phyloP scores from a whole-genome alignment of 2,329 filamentous ascomycete species.

The Orbilia javanica region DNA sequence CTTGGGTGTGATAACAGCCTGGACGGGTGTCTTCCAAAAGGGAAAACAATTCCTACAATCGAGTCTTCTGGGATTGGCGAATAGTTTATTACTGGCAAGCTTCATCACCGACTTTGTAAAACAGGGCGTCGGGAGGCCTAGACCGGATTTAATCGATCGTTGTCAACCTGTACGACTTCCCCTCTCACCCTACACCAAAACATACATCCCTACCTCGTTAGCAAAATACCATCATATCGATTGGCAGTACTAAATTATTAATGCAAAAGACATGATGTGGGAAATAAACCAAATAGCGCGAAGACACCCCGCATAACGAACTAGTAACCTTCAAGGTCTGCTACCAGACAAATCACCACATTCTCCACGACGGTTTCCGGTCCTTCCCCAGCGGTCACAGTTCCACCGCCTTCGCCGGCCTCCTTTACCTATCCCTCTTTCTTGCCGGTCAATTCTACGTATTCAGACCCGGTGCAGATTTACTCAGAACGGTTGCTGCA shows the following conservation, averaged over 20 bases:
- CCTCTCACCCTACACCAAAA: background rate
- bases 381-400: slow-evolving; percentile 85
- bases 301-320: slow-evolving; percentile 70
- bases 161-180: slow-evolving; percentile 75
- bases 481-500: slow-evolving; percentile 13
- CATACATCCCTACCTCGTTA: background rate
- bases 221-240: background rate
- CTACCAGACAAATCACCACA: slow-evolving; percentile 77
- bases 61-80: slow-evolving; percentile 82
- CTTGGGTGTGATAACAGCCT: slow-evolving; percentile 7
- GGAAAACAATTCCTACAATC: slow-evolving; percentile 73
- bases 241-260: slow-evolving; percentile 1
- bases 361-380: slow-evolving; percentile 84
- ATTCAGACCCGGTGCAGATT: slow-evolving; percentile 43
- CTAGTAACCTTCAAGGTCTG: slow-evolving; percentile 78
- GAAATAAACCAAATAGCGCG: slow-evolving; percentile 57
- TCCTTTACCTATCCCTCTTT: slow-evolving; percentile 77
- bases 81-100: slow-evolving; percentile 79
- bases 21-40: slow-evolving; percentile 20
- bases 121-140: slow-evolving; percentile 73
- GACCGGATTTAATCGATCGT: slow-evolving; percentile 88
- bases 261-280: slow-evolving; percentile 11
- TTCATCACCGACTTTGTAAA: slow-evolving; percentile 93
- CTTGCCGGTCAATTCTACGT: slow-evolving; percentile 48
- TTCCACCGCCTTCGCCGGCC: slow-evolving; percentile 81